Percentiles rank a stretch among this genome's conserved stretches.
Evolutionary conservation across 2,329 filamentous ascomycete genomes (phyloP).

Genomic region (Zalaria sp.): DNA sequence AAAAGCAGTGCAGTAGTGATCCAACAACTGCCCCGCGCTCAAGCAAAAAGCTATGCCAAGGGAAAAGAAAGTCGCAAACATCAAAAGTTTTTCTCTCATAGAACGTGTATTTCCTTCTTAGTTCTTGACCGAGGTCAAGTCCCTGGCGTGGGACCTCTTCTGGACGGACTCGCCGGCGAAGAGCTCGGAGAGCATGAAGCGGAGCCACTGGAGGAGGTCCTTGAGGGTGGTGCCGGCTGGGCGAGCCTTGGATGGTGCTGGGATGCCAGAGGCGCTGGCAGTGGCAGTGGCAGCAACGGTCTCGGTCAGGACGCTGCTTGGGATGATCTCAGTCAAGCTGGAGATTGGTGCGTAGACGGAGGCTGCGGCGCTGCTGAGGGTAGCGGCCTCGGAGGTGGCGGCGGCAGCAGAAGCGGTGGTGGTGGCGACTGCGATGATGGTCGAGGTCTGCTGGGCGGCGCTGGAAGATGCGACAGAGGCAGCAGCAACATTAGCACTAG

Average conservation of each 20-base stretch:
- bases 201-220: slow-evolving; percentile 14
- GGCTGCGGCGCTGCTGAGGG: slow-evolving; percentile 1
- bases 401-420: slow-evolving; percentile 8
- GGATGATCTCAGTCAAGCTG: background rate
- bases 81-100: background rate
- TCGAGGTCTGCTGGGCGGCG: background rate
- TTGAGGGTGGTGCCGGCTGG: slow-evolving; percentile 13
- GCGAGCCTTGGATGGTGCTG: slow-evolving; percentile 10
- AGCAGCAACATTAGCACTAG: background rate
- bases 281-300: slow-evolving; percentile 5
- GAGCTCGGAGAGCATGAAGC: slow-evolving; percentile 11
- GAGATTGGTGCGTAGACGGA: slow-evolving; percentile 4
- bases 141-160: slow-evolving; percentile 9
- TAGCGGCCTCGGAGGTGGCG: slow-evolving; percentile 8
- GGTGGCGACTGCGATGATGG: slow-evolving; percentile 4
- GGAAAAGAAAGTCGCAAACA: background rate
- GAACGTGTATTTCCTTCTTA: background rate
- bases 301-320: slow-evolving; percentile 3
- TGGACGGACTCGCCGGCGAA: background rate
- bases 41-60: background rate
- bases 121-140: slow-evolving; percentile 5
- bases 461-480: slow-evolving; percentile 4
- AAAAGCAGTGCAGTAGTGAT: background rate
- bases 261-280: slow-evolving; percentile 1
- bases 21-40: background rate